A percentile compares a stretch with the other conserved stretches of the same genome.
Conservation (phyloP, 495 filamentous ascomycete genomes). For the Podospora bellae-mahoneyi region DNA sequence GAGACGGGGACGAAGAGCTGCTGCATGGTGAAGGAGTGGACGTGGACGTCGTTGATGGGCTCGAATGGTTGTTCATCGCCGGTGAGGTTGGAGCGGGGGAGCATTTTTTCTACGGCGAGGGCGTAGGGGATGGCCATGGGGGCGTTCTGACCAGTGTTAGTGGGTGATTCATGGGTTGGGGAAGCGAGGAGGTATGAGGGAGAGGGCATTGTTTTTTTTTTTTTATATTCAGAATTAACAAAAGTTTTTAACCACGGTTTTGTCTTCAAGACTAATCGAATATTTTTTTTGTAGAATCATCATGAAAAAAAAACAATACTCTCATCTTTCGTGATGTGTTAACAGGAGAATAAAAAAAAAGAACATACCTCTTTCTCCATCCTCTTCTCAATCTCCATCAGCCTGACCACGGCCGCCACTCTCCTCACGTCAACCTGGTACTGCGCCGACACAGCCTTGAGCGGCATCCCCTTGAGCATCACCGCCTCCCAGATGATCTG, state of each 20-base stretch:
- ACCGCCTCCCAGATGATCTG: constrained; percentile 72
- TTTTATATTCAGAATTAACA: constrained; percentile 23
- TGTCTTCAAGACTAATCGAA: constrained; percentile 99
- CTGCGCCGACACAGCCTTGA: constrained; percentile 75
- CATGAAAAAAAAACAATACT: constrained; percentile 26
- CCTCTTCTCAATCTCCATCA: constrained; percentile 82
- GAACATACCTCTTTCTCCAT: constrained; percentile 65
- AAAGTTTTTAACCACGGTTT: constrained; percentile 64
- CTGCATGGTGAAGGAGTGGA: constrained; percentile 70
- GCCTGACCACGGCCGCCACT: constrained; percentile 80
- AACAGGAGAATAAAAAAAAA: constrained; percentile 20
- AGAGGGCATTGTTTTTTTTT: background rate
- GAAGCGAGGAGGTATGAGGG: background rate
- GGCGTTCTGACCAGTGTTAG: constrained; percentile 59
- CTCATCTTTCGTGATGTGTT: background rate
- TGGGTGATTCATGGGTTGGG: too few species aligned
- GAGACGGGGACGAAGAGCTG: constrained; percentile 90
- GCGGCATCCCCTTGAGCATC: constrained; percentile 58
- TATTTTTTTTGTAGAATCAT: constrained; percentile 66
- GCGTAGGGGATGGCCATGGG: constrained; percentile 71
- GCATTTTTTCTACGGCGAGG: constrained; percentile 72
- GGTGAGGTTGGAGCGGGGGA: constrained; percentile 51
- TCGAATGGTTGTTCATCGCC: constrained; percentile 56
- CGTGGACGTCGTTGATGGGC: constrained; percentile 84
- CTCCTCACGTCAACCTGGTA: constrained; percentile 78